phyloP scores from a whole-genome alignment of 257 asterid genomes.

The Pogostemon cablin region DNA sequence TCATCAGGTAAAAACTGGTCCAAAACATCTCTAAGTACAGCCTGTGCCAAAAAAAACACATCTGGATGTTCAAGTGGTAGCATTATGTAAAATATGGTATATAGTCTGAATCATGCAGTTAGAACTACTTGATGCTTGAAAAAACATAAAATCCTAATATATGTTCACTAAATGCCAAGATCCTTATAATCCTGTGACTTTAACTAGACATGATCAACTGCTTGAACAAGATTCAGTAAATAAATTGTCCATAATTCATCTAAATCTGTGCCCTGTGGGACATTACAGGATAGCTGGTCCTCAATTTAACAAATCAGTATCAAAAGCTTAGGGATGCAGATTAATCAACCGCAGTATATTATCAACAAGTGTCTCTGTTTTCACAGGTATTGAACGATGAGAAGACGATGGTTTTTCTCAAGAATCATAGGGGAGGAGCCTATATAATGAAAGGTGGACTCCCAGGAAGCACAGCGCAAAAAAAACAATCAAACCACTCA shows the following conservation, averaged over 20 bases:
- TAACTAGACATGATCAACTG: not conserved
- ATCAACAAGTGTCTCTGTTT: not conserved
- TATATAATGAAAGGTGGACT: not conserved
- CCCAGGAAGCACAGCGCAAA: not conserved
- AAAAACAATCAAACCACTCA: not conserved
- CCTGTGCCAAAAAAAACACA: slow-evolving; percentile 48
- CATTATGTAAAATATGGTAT: not conserved
- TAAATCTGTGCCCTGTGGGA: not conserved
- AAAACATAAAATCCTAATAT: not conserved
- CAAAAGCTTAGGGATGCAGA: not conserved
- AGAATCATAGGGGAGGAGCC: not conserved
- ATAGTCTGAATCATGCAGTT: not conserved
- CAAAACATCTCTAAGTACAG: slow-evolving; percentile 86
- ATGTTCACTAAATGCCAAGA: not conserved
- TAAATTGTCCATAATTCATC: not conserved
- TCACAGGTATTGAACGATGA: not conserved
- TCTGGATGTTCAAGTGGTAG: slow-evolving; percentile 23
- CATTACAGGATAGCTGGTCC: not conserved
- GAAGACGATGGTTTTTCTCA: not conserved
- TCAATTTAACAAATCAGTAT: not conserved
- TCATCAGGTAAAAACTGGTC: slow-evolving; percentile 77
- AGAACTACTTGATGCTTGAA: slow-evolving; percentile 2
- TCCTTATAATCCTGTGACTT: not conserved
- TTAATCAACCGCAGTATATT: too few relatives aligned
- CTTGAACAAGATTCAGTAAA: not conserved